Base-by-base conservation (phyloP, 805 yeast species). In the Spathaspora arborariae region DNA sequence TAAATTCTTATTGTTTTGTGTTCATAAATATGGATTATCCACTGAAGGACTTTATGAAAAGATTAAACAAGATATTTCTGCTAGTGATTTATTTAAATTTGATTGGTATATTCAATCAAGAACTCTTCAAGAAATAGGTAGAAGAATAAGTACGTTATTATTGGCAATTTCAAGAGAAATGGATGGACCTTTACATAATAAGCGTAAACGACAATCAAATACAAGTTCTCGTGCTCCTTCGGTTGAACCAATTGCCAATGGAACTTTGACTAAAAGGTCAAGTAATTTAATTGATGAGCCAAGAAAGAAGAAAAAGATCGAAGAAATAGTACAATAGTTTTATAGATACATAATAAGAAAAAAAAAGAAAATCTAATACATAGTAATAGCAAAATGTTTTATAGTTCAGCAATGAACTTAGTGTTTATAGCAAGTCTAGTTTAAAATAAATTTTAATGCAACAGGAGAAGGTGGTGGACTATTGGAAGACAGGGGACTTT, bases 31-130 rank as follows among this genome's bases (percentile, higher is more conserved):
- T 53, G 96, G 96, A 0, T 61, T 86, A 20, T 70, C 78, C 56
- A 68, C 79, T 40, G 83, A 80, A 20, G 74, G 78, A 45, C 66
- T 86, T 37, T 78, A 75, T 51, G 90, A 86, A 51, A 75, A 73
- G 53, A 76, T 87, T 30, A 85, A 82, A 57, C 81, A 79, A 44
- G 90, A 84, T 50, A 81, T 85, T 10, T 59, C 70, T 52, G 65
- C 64, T 4, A 80, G 85, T 47, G 83, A 79, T 48, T 63, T 80
- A 36, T 86, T 86, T 65, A 73, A 74, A 35, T 87, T 84, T 58
- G 88, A 86, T 52, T 87, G 90, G 85, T 87, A 76, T 57, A 75
- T 87, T 55, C 71, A 73, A 43, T 82, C 91, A 0, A 72, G 95
- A 62, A 80, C 88, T 0, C 75, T 87, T 1, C 86, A 80, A 56